Base-by-base conservation (phyloP, 768 basidiomycete species). In the Galerina marginata region DNA sequence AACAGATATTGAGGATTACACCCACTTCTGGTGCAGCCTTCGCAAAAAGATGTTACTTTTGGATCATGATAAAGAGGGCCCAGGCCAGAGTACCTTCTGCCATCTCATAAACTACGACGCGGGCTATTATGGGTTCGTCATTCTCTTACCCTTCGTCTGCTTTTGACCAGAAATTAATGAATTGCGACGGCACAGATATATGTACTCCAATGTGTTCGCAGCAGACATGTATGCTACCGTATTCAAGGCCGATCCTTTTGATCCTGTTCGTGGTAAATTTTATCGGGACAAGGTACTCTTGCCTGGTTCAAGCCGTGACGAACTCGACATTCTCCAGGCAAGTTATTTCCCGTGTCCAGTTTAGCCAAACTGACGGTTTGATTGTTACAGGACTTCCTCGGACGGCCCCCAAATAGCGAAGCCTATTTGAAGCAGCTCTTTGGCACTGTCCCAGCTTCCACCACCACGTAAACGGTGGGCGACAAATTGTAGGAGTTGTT, bases 221-320 rank as follows among this genome's bases (percentile, higher is more conserved):
- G 77, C 83, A 38, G 84, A 86, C 60, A 86, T 86, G 84, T 86
- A 84, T 69, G 69, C 81, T 81, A 89, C 91, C 1, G 83, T 94
- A 12, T 95, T 95, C 79, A 88, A 91, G 68, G 77, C 79, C 26
- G 89, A 91, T 66, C 92, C 92, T 23, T 78, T 95, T 57, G 85
- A 89, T 67, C 86, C 90, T 1, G 76, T 72, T 20, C 83, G 84
- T 11, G 92, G 93, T 3, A 77, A 80, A 62, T 76, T 73, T 23
- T 96, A 95, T 71, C 83, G 92, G 2, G 82, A 90, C 60, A 87
- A 86, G 71, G 93, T 96, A 60, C 80, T 95, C 15, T 72, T 75
- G 36, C 83, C 84, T 6, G 92, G 93, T 16, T 92, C 90, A 26
- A 90, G 88, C 64, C 83, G 89, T 10, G 92, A 95, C 61, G 93